Conservation (phyloP, 2,329 filamentous ascomycete genomes). For the Penicillium vulpinum region DNA sequence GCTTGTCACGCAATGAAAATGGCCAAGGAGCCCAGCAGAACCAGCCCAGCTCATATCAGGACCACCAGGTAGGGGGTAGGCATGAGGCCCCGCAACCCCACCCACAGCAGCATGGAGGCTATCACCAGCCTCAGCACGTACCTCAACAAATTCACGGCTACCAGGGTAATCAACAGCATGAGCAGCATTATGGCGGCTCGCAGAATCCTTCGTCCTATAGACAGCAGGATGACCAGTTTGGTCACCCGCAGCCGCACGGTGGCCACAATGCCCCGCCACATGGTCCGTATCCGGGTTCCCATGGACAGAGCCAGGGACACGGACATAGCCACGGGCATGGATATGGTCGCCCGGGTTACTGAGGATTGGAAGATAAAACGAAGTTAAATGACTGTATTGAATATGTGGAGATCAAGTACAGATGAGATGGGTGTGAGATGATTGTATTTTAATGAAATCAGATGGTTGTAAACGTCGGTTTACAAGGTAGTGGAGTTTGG, state of each 20-base stretch:
- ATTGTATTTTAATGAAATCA: neutral
- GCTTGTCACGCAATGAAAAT: conserved; percentile 7
- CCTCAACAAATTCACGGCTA: neutral
- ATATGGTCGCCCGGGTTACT: neutral
- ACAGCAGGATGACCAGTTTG: neutral
- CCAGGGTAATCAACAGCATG: neutral
- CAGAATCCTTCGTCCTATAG: neutral
- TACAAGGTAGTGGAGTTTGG: neutral
- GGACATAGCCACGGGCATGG: neutral
- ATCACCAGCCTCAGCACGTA: neutral
- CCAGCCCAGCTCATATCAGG: conserved; percentile 1
- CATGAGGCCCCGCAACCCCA: neutral
- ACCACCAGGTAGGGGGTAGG: neutral
- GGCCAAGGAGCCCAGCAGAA: neutral
- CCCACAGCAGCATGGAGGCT: neutral
- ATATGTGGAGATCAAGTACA: neutral
- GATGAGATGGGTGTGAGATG: neutral
- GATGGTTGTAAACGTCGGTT: neutral
- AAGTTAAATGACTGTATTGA: neutral
- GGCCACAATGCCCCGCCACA: neutral
- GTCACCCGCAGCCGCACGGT: neutral
- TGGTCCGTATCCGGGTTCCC: neutral
- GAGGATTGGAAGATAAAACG: neutral
- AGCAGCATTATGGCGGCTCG: neutral
- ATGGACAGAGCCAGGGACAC: neutral